Percentiles rank a stretch among this genome's conserved stretches.
These are phyloP conservation scores for Salix dunnii DNA, from an alignment of 345 rosid genomes.

Conservation along the genomic window DNA sequence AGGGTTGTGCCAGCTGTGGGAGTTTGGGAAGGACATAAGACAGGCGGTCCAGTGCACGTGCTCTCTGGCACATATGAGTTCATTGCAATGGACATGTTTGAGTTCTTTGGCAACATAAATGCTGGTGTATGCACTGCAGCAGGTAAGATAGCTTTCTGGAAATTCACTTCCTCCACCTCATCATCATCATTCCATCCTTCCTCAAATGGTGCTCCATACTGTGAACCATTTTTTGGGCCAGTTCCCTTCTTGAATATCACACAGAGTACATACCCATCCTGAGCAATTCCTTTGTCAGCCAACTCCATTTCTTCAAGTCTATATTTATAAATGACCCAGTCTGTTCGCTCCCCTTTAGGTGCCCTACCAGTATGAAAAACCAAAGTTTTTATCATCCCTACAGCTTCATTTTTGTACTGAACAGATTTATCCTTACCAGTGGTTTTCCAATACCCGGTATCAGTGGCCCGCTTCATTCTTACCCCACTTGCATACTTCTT, in stretches of 20 bases:
- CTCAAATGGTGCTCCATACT: conserved; percentile 69
- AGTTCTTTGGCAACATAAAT: conserved; percentile 4
- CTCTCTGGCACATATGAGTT: conserved; percentile 16
- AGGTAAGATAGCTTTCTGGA: conserved; percentile 6
- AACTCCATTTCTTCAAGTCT: conserved; percentile 46
- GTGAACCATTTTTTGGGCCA: conserved; percentile 72
- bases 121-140: background rate
- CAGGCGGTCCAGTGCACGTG: conserved; percentile 9
- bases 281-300: conserved; percentile 29
- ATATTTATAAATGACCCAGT: conserved; percentile 89
- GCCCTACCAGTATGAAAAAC: conserved; percentile 56
- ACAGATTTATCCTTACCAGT: conserved; percentile 70
- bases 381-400: conserved; percentile 63
- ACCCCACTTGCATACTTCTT: conserved; percentile 54
- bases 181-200: conserved; percentile 67
- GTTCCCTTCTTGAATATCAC: conserved; percentile 56
- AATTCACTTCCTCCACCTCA: conserved; percentile 16
- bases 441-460: conserved; percentile 67
- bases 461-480: conserved; percentile 47
- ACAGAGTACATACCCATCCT: conserved; percentile 61
- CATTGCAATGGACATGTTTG: conserved; percentile 8
- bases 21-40: conserved; percentile 29
- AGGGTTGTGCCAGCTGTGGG: background rate
- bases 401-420: conserved; percentile 28
- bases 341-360: conserved; percentile 50